Evolutionary conservation across 2,329 filamentous ascomycete genomes (phyloP), one percentile per base, ranked within the genome.

Genomic region (Emericellopsis cladophorae): DNA sequence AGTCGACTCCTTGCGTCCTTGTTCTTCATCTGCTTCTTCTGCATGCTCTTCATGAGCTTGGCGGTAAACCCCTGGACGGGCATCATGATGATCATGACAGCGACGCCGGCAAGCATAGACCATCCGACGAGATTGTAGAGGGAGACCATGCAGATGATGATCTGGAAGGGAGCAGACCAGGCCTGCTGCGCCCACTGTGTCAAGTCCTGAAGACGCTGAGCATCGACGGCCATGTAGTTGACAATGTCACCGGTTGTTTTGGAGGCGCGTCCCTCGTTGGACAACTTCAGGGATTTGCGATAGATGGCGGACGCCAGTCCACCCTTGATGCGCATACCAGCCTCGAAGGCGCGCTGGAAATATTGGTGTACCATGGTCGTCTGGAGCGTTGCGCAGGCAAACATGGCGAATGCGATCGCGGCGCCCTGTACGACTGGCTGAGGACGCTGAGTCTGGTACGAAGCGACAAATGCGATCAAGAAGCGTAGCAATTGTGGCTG

Each of bases 181-280:
- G 94, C 67, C 59, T 96, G 90, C 56, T 94, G 89, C 15, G 86
- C 88, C 57, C 92, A 98, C 55, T 98, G 93, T 2, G 90, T 87
- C 43, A 98, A 68, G 61, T 98, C 92, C 54, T 95, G 85, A 15
- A 98, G 72, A 48, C 93, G 82, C 61, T 98, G 92, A 12, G 90
- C 90, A 57, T 98, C 92, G 9, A 98, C 90, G 36, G 93, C 92
- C 90, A 98, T 98, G 63, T 95, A 92, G 57, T 98, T 98, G 58
- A 98, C 92, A 54, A 98, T 96, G 54, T 98, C 93, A 43, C 92
- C 92, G 0, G 92, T 98, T 1, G 86, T 85, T 64, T 96, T 95
- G 36, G 79, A 65, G 2, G 88, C 75, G 41, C 90, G 78, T 8
- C 92, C 92, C 62, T 98, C 92, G 52, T 94, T 96, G 5, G 90